phyloP scores from a whole-genome alignment of 352 stramenopile genomes.

The Phytophthora sansomeana region DNA sequence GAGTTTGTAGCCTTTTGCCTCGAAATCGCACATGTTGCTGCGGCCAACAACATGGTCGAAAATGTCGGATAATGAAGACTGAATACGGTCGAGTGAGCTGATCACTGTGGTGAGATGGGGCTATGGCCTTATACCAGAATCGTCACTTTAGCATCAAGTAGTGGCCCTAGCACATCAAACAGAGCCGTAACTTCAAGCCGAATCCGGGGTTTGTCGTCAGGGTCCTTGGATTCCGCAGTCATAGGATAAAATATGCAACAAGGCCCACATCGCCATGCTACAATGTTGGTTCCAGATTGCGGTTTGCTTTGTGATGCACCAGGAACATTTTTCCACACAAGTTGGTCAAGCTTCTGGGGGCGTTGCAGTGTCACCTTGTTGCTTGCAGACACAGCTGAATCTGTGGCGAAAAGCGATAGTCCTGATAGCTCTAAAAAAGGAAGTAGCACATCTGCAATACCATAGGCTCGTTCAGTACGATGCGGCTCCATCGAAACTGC shows the following conservation, averaged over 20 bases:
- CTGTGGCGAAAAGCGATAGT: constrained; percentile 14
- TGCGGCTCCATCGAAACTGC: constrained; percentile 29
- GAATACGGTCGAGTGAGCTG: no score
- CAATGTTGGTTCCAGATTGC: constrained; percentile 14
- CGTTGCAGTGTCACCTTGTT: neutral
- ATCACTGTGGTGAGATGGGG: no score
- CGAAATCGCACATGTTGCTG: constrained; percentile 57
- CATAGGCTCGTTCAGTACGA: constrained; percentile 4
- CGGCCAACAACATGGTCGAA: constrained; percentile 33
- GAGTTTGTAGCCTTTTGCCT: constrained; percentile 83
- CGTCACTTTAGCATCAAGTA: constrained; percentile 41
- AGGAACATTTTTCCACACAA: constrained; percentile 36
- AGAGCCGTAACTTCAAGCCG: constrained; percentile 26
- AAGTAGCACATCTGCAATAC: constrained; percentile 18
- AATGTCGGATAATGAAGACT: constrained; percentile 2
- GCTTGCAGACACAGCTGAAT: neutral
- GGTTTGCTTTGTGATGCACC: constrained; percentile 1
- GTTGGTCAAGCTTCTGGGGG: constrained; percentile 22
- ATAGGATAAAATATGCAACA: constrained; percentile 49
- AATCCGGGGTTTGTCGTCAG: constrained; percentile 11
- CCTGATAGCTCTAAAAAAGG: constrained; percentile 27
- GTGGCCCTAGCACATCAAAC: constrained; percentile 36
- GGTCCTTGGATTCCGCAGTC: constrained; percentile 14
- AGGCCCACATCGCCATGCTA: constrained; percentile 38
- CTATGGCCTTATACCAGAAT: constrained; percentile 11